Conservation (phyloP, 1,139 yeast genomes). For the Blastobotrys elegans region DNA sequence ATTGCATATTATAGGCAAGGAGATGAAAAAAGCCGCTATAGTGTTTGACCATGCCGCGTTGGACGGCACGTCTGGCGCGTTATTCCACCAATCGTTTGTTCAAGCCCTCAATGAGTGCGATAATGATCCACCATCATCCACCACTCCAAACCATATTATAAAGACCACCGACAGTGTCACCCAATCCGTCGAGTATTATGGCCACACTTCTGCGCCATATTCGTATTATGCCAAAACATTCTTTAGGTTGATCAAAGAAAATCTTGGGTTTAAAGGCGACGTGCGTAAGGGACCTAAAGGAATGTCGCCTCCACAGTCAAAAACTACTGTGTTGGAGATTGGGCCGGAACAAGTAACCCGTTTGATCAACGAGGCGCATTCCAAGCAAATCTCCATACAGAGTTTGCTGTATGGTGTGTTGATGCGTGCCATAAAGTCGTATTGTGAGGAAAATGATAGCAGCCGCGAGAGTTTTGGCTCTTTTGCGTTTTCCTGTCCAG, state of each 20-base stretch:
- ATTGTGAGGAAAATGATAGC: not conserved
- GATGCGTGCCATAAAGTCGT: constrained; percentile 3
- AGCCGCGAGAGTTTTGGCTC: not conserved
- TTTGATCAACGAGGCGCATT: constrained; percentile 10
- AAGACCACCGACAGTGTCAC: not conserved
- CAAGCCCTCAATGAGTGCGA: constrained; percentile 6
- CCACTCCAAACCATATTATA: not conserved
- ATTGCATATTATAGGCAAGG: constrained; percentile 16
- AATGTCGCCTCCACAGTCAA: constrained; percentile 15
- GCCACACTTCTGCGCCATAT: constrained; percentile 5
- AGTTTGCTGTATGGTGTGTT: constrained; percentile 7
- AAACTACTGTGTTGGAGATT: constrained; percentile 15
- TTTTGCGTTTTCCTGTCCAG: constrained; percentile 17
- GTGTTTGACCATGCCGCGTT: constrained; percentile 23
- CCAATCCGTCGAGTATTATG: constrained; percentile 1
- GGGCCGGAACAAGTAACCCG: constrained; percentile 5
- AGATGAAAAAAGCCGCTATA: constrained; percentile 8
- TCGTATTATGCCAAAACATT: not conserved
- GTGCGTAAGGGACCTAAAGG: constrained; percentile 13
- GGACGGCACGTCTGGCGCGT: constrained; percentile 25
- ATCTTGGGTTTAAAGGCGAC: not conserved
- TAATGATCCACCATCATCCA: not conserved
- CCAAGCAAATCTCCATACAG: constrained; percentile 6
- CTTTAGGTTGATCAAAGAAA: not conserved
- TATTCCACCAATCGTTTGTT: constrained; percentile 21